A percentile compares a stretch with the other conserved stretches of the same genome.
Evolutionary conservation across 2,329 filamentous ascomycete species (phyloP).

Genomic region (Epichloe sibirici): DNA sequence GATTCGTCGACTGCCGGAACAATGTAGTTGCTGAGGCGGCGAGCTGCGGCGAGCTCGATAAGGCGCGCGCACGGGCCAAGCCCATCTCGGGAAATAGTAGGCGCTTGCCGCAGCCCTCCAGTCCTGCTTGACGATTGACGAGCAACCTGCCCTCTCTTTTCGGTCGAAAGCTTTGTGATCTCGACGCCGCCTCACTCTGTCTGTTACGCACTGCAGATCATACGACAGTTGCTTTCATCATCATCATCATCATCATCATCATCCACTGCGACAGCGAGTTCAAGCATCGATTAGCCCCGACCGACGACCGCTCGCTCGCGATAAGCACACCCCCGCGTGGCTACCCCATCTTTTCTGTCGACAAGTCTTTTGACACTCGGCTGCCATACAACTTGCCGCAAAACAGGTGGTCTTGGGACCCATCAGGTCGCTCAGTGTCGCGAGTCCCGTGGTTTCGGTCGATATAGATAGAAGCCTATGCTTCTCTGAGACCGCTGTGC

Average conservation of each 20-base stretch:
- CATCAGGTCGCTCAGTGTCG: not conserved
- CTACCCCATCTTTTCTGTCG: not conserved
- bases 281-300: not conserved
- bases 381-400: not conserved
- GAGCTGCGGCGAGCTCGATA: not conserved
- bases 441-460: not conserved
- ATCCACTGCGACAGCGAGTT: not conserved
- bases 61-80: not conserved
- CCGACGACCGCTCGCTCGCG: not conserved
- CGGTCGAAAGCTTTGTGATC: not conserved
- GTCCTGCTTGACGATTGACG: not conserved
- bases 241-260: not conserved
- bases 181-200: not conserved
- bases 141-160: not conserved
- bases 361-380: not conserved
- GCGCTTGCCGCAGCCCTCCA: not conserved
- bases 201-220: not conserved
- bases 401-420: not conserved
- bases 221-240: not conserved
- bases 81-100: not conserved
- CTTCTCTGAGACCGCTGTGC: not conserved
- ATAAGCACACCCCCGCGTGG: not conserved
- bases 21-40: conserved; percentile 9
- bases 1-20: conserved; percentile 10
- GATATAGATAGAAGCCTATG: not conserved